Base-by-base conservation (phyloP, 108 stramenopile species). In the Cyclostephanos invisitatus region DNA sequence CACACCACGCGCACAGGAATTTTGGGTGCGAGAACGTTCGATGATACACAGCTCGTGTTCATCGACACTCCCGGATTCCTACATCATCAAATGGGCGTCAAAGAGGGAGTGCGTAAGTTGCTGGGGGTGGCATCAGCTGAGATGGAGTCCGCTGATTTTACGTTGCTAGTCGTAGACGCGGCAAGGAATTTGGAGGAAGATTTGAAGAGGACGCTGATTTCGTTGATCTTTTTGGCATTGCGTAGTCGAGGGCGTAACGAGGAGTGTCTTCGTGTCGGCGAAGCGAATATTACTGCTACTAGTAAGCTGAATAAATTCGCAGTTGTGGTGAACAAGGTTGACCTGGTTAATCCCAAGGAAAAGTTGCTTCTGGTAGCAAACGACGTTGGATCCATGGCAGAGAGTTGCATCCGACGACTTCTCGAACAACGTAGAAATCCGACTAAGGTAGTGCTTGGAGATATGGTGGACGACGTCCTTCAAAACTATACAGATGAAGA, bases 51-150 rank as follows among this genome's bases (percentile, higher is more conserved):
- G 68, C 49, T 97, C 1, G 87, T 91, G 27, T 97, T 97, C 69
- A 81, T 88, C 25, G 96, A 97, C 67, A 96, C 96, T 15, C 96
- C 96, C 7, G 96, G 96, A 18, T 96, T 91, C 85, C 63, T 97
- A 57, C 82, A 87, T 71, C 70, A 82, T 49, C 65, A 74, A 50
- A 64, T 68, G 54, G 83, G 86, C 10, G 77, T 72, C 25, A 78
- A 91, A 62, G 90, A 95, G 48, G 87, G 89, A 28, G 74, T 89
- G 38, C 69, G 89, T 48, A 74, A 84, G 50, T 69, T 92, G 44
- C 73, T 85, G 5, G 70, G 71, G n/a, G 83, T 82, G 24, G 85
- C 95, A 17, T 70, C 74, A 6, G 58, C 77, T 20, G 91, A 91
- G 54, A 84, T 96, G 82, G 66, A 85, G 57, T 35, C 75, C 44